Evolutionary conservation across 2,329 filamentous ascomycete species (phyloP).

Genomic region (Ophiostoma angusticollis): DNA sequence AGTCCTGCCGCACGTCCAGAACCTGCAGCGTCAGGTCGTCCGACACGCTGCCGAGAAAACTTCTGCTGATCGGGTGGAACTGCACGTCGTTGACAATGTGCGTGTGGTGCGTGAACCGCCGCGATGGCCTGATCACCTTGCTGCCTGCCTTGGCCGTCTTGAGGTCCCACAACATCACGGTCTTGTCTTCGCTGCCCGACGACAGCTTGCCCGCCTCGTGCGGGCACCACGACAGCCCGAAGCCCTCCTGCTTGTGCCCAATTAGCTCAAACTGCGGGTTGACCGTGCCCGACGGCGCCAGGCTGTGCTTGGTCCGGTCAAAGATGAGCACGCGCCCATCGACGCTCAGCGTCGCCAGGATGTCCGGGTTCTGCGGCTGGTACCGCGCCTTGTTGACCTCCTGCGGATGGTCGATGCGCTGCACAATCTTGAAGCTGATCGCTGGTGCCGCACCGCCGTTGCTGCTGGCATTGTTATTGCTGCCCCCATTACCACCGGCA

Average conservation of each 20-base stretch:
- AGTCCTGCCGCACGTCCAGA: slow-evolving; percentile 64
- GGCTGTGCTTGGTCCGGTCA: slow-evolving; percentile 87
- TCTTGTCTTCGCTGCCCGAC: slow-evolving; percentile 84
- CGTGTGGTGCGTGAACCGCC: slow-evolving; percentile 75
- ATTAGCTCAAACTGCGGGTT: slow-evolving; percentile 74
- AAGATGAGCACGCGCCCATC: slow-evolving; percentile 85
- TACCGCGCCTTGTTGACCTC: slow-evolving; percentile 99
- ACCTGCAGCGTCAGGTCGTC: slow-evolving; percentile 91
- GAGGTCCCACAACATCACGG: slow-evolving; percentile 86
- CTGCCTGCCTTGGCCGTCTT: slow-evolving; percentile 51
- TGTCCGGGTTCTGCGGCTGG: slow-evolving; percentile 91
- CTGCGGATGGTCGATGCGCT: slow-evolving; percentile 90
- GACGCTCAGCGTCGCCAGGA: slow-evolving; percentile 85
- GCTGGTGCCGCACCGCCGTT: slow-evolving; percentile 52
- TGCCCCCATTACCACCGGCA: slow-evolving; percentile 15
- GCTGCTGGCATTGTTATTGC: slow-evolving; percentile 42
- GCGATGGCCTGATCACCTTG: slow-evolving; percentile 55
- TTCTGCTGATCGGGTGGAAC: slow-evolving; percentile 75
- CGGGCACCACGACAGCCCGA: slow-evolving; percentile 86
- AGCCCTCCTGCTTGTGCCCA: slow-evolving; percentile 81
- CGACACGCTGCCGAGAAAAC: slow-evolving; percentile 83
- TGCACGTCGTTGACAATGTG: slow-evolving; percentile 95
- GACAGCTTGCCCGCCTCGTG: slow-evolving; percentile 69
- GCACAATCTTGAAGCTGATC: slow-evolving; percentile 82
- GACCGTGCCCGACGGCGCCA: slow-evolving; percentile 58